Evolutionary conservation across 495 filamentous ascomycete genomes (phyloP).

Genomic region (Friedmanniomyces simplex): DNA sequence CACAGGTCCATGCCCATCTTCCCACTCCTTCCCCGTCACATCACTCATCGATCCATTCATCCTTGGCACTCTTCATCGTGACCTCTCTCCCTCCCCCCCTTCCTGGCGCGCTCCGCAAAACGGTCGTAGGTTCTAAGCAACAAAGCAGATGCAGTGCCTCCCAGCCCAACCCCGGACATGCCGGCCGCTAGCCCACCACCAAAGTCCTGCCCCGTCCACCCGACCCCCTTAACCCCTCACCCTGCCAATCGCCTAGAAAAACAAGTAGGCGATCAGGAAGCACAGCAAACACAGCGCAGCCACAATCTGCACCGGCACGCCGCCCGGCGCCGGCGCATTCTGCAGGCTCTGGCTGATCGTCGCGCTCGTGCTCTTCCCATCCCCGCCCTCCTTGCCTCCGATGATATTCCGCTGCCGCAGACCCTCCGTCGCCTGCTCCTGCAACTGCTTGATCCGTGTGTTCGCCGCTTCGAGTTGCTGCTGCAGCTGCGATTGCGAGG

Average conservation of each 20-base stretch:
- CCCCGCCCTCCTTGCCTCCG: conserved; percentile 15
- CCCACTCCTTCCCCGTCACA: not conserved
- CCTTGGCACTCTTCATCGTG: too few relatives aligned
- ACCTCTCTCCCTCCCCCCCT: too few relatives aligned
- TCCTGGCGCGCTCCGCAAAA: too few relatives aligned
- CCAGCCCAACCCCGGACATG: too few relatives aligned
- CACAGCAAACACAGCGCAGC: conserved; percentile 75
- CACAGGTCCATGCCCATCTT: not conserved
- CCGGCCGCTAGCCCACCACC: too few relatives aligned
- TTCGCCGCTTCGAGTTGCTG: conserved; percentile 65
- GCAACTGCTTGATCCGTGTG: conserved; percentile 58
- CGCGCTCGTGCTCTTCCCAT: conserved; percentile 36
- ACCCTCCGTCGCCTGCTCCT: conserved; percentile 53
- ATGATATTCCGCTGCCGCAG: conserved; percentile 54
- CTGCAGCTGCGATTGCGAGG: conserved; percentile 55
- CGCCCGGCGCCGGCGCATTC: conserved; percentile 34
- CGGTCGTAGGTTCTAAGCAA: too few relatives aligned
- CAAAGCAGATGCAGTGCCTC: too few relatives aligned
- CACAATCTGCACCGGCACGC: conserved; percentile 78
- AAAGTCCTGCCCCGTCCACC: too few relatives aligned
- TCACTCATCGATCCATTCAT: not conserved
- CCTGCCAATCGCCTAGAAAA: conserved; percentile 54
- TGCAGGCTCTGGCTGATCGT: conserved; percentile 21
- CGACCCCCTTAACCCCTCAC: not conserved
- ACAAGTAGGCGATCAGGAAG: conserved; percentile 88